Conservation (phyloP, 1,284 basidiomycete species). For the Microbotryum lychnidis-dioicae region DNA sequence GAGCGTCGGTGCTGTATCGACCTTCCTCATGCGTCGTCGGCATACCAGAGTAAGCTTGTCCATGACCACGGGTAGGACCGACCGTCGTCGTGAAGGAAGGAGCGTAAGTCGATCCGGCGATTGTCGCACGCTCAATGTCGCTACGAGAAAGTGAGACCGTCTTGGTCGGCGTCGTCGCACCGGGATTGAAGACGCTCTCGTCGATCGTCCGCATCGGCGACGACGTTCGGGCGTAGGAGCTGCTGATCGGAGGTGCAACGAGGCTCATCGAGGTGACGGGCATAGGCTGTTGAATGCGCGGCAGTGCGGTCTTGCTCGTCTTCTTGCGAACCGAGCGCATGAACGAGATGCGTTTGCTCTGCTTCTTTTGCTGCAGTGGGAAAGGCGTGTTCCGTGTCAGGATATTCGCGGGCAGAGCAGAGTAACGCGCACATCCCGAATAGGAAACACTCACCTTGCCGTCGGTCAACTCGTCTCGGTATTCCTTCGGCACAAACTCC, state of each 20-base stretch:
- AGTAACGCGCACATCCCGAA: too few relatives aligned
- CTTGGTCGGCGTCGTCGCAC: not conserved
- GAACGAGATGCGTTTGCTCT: conserved; percentile 26
- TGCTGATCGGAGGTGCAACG: not conserved
- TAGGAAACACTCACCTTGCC: conserved; percentile 21
- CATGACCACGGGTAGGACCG: conserved; percentile 18
- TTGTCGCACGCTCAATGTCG: conserved; percentile 1
- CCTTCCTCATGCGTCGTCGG: not conserved
- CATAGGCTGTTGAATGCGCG: too few relatives aligned
- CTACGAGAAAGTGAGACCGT: conserved; percentile 20
- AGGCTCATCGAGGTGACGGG: too few relatives aligned
- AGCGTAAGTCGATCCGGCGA: conserved; percentile 4
- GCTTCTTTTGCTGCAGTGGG: conserved; percentile 13
- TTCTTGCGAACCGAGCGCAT: conserved; percentile 23
- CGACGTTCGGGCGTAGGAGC: not conserved
- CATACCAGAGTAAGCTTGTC: not conserved
- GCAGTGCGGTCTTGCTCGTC: not conserved
- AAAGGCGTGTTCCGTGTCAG: too few relatives aligned
- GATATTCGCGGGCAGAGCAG: too few relatives aligned
- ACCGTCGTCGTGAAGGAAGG: conserved; percentile 7
- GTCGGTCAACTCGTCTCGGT: conserved; percentile 29
- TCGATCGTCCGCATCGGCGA: conserved; percentile 16
- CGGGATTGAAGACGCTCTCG: conserved; percentile 20
- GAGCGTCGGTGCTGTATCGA: conserved; percentile 5
- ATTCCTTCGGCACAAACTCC: conserved; percentile 36